These are phyloP conservation scores for Diaporthe ampelina DNA, from an alignment of 2,329 filamentous ascomycete species.

Conservation along the genomic window DNA sequence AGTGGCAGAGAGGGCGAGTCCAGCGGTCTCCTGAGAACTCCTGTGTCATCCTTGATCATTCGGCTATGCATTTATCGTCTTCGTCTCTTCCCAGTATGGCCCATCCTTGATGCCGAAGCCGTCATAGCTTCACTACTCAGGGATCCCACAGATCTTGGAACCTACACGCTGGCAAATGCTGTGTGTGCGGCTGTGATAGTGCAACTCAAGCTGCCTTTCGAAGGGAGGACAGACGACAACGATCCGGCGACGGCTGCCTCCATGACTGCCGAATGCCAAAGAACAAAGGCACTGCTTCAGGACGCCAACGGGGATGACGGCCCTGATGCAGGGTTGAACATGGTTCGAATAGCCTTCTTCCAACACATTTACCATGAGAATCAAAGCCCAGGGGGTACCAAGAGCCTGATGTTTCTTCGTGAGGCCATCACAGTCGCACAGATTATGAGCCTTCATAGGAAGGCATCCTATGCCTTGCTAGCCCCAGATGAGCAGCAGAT, in stretches of 20 bases:
- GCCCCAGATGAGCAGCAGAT: slow-evolving; percentile 58
- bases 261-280: slow-evolving; percentile 55
- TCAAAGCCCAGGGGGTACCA: slow-evolving; percentile 58
- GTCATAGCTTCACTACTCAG: slow-evolving; percentile 55
- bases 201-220: slow-evolving; percentile 59
- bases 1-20: slow-evolving; percentile 22
- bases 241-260: slow-evolving; percentile 50
- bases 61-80: slow-evolving; percentile 61
- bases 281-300: slow-evolving; percentile 46
- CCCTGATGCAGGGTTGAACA: slow-evolving; percentile 54
- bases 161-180: slow-evolving; percentile 58
- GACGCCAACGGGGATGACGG: slow-evolving; percentile 44
- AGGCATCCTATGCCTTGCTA: slow-evolving; percentile 56
- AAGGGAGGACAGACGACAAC: slow-evolving; percentile 47
- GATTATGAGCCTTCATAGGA: slow-evolving; percentile 61
- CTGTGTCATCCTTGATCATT: slow-evolving; percentile 47
- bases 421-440: slow-evolving; percentile 67
- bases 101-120: slow-evolving; percentile 61
- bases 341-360: slow-evolving; percentile 63
- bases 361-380: slow-evolving; percentile 67
- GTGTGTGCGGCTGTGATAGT: slow-evolving; percentile 63
- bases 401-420: slow-evolving; percentile 62
- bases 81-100: slow-evolving; percentile 67
- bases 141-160: slow-evolving; percentile 51
- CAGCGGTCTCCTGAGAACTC: slow-evolving; percentile 20